Evolutionary conservation across 805 yeast genomes (phyloP), one percentile per base, ranked within the genome.

Genomic region (Lipomyces kockii): DNA sequence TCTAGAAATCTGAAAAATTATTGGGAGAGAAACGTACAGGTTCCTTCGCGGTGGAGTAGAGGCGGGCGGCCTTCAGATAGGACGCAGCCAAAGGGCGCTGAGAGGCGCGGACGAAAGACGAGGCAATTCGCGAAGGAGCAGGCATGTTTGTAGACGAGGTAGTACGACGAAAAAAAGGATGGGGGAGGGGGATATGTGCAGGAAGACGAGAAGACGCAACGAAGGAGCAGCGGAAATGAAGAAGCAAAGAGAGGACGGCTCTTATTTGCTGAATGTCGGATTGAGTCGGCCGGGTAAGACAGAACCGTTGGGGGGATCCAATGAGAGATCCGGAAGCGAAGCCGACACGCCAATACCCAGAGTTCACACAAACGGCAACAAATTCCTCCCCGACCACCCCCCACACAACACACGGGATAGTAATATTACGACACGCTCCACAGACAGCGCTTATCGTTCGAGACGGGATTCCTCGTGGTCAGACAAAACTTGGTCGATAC

Each of bases 41-140:
- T 66, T 72, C 74, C 73, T 69, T 68, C 11, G 71, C 69, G 46
- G 74, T 65, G 66, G 74, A 71, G 67, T 72, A 72, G 53, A 67
- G 66, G 52, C 71, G 71, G 39, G 66, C 32, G 29, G 71, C 64
- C 43, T 63, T 67, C 54, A 62, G 63, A 65, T 60, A 63, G 58
- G 62, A 51, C 32, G 61, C 60, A 11, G 69, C 62, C 51, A 62
- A 46, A 54, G 71, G 71, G 46, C 69, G 71, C 66, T 68, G 70
- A 29, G 71, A 59, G 20, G 68, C 67, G 65, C 71, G 71, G 37
- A 67, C 65, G 61, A 69, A 66, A 43, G 68, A 56, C 29, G 72
- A 55, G 43, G 72, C 72, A 52, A 64, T 39, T 37, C 68, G 72
- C 49, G 70, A 66, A 29, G 72, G 66, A 57, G 62, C 66, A 60